These are phyloP conservation scores for Arxiozyma telluris DNA, from an alignment of 1,139 yeast genomes.

Conservation along the genomic window DNA sequence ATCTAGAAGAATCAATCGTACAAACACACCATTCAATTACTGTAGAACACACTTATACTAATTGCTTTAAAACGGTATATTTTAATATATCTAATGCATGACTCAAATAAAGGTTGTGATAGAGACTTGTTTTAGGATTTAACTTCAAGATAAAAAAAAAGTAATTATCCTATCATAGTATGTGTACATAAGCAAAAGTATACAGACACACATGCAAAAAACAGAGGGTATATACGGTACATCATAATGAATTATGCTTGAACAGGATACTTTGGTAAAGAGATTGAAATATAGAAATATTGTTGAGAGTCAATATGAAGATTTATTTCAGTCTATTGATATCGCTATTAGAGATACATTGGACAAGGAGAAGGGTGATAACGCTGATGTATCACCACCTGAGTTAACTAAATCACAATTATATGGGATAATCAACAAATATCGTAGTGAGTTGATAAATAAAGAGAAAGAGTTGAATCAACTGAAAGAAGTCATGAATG, in stretches of 20 bases:
- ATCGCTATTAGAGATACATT: slow-evolving; percentile 3
- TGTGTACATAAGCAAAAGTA: no score
- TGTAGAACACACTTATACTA: no score
- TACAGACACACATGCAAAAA: no score
- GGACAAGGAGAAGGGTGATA: neutral
- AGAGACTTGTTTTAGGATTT: no score
- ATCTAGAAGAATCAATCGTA: no score
- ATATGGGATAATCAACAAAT: neutral
- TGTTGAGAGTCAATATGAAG: slow-evolving; percentile 15
- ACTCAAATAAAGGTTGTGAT: no score
- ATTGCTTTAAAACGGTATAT: no score
- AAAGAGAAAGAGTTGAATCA: slow-evolving; percentile 9
- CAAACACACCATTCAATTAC: no score
- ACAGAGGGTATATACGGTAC: neutral
- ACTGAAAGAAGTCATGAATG: slow-evolving; percentile 37
- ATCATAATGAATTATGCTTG: neutral
- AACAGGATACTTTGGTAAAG: neutral
- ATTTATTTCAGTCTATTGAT: slow-evolving; percentile 11
- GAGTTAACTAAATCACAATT: neutral
- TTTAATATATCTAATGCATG: no score
- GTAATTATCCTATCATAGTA: no score
- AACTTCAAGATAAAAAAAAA: no score
- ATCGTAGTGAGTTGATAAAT: neutral
- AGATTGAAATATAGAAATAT: slow-evolving; percentile 11
- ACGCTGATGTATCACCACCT: neutral